Percentiles rank a stretch among this genome's conserved stretches.
phyloP scores from a whole-genome alignment of 2,329 filamentous ascomycete genomes.

The Talaromyces sp. region DNA sequence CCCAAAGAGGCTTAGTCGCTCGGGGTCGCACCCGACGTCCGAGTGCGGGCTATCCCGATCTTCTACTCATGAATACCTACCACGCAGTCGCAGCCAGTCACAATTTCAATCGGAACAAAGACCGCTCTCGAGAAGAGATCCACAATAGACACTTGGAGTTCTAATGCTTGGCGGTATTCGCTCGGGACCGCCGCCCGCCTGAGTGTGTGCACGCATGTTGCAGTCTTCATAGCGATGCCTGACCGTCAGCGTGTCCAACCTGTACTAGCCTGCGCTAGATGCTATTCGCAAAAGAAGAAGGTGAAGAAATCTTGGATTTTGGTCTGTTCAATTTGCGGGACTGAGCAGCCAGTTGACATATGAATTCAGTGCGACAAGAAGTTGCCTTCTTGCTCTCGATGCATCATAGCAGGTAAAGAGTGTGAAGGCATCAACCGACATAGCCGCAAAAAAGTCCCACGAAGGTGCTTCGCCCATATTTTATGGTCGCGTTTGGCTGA shows the following conservation, averaged over 20 bases:
- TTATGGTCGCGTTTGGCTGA: background rate
- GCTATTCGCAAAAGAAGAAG: constrained; percentile 8
- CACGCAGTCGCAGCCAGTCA: too few species aligned
- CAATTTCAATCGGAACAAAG: too few species aligned
- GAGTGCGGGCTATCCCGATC: too few species aligned
- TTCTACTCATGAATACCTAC: too few species aligned
- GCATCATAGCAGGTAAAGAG: background rate
- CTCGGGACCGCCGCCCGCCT: too few species aligned
- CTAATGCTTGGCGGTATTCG: too few species aligned
- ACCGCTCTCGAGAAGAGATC: too few species aligned
- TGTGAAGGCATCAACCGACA: constrained; percentile 7
- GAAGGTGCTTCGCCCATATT: constrained; percentile 4
- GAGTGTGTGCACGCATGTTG: too few species aligned
- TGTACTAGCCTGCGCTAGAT: constrained; percentile 4
- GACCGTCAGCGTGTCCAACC: constrained; percentile 5
- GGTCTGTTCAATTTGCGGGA: background rate
- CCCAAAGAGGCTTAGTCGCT: too few species aligned
- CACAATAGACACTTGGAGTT: too few species aligned
- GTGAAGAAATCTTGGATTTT: background rate
- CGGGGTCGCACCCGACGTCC: too few species aligned
- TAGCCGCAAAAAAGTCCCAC: constrained; percentile 4
- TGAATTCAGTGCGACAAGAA: constrained; percentile 6
- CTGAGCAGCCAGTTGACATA: background rate
- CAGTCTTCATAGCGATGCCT: background rate
- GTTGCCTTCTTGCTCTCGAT: constrained; percentile 6